Base-by-base conservation (phyloP, 176 grass and related monocot genomes). In the Urochloa ruziziensis region DNA sequence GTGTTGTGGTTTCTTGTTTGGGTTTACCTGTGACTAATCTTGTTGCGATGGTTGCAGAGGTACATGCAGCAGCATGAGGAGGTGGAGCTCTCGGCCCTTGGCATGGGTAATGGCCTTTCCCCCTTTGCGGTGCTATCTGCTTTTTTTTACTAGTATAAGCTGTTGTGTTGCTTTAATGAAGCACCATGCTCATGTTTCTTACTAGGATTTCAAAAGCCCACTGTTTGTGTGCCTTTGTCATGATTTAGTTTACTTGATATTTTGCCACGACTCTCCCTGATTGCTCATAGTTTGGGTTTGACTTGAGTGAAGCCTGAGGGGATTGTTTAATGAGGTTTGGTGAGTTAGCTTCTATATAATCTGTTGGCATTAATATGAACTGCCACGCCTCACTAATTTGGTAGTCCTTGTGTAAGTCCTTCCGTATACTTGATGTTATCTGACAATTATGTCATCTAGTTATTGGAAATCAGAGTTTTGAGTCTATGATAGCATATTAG, bases 61-160 rank as follows among this genome's bases (percentile, higher is more conserved):
- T 98, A 98, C 79, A 98, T 98, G 96, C 93, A 95, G 60, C 85
- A 91, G 56, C 85, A 98, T 67, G 74, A 92, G 30, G 96, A 98
- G 80, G 96, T 98, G 61, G 93, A 98, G 85, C 91, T 94, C 57
- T 98, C 96, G 35, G 93, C 96, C 56, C 96, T 98, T 48, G 96
- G 96, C 77, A 98, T 98, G 96, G 93, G 96, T 98, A 93, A 86
- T 82, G 32, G 23, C 32, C 37, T 58, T 62, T 64, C 37, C 2
- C 11, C 34, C 42, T 33, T 64, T 16, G 36, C 4, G 23, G 71
- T 56, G 7, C 7, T 80, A 60, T 28, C 4, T 72, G 17, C 1
- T 46, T 2, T 85, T 46, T 87, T 33, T 4, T 62, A 42, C 63
- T 15, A 3, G 7, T 58, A 13, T 58, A 13, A 11, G 43, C 17